Evolutionary conservation across 2,329 filamentous ascomycete genomes (phyloP).

Genomic region (Neoscytalidium dimidiatum): DNA sequence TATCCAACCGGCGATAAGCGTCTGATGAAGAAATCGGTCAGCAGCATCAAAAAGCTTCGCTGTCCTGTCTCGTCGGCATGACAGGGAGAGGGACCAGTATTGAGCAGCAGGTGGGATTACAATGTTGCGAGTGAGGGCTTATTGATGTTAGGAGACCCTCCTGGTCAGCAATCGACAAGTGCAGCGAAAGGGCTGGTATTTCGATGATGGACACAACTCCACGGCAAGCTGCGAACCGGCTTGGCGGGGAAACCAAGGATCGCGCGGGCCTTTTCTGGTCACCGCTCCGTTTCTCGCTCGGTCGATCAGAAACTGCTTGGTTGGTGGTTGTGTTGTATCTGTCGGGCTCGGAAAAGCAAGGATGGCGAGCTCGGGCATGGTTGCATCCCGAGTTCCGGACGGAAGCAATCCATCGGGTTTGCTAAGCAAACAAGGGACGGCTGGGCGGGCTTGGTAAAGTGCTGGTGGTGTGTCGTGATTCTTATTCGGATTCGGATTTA

Average conservation of each 20-base stretch:
- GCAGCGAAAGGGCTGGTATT: background rate
- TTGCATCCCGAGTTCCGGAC: background rate
- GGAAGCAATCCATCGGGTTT: background rate
- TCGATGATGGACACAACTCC: background rate
- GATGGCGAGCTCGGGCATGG: background rate
- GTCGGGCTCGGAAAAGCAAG: background rate
- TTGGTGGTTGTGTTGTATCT: background rate
- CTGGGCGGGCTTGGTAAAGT: background rate
- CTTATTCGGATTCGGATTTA: constrained; percentile 4
- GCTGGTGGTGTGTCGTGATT: background rate
- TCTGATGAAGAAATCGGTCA: background rate
- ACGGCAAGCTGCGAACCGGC: background rate
- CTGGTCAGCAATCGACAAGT: background rate
- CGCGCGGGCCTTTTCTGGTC: background rate
- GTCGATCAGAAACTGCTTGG: background rate
- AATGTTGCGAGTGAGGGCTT: background rate
- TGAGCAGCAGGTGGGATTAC: background rate
- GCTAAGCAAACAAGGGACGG: background rate
- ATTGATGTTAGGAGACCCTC: background rate
- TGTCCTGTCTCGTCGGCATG: background rate
- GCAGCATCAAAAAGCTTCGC: background rate
- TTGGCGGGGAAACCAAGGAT: background rate
- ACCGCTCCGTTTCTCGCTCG: background rate
- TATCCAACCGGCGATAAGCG: background rate
- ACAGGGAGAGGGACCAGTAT: background rate